Evolutionary conservation across 2,329 filamentous ascomycete genomes (phyloP).

Genomic region (Xylaria sp.): DNA sequence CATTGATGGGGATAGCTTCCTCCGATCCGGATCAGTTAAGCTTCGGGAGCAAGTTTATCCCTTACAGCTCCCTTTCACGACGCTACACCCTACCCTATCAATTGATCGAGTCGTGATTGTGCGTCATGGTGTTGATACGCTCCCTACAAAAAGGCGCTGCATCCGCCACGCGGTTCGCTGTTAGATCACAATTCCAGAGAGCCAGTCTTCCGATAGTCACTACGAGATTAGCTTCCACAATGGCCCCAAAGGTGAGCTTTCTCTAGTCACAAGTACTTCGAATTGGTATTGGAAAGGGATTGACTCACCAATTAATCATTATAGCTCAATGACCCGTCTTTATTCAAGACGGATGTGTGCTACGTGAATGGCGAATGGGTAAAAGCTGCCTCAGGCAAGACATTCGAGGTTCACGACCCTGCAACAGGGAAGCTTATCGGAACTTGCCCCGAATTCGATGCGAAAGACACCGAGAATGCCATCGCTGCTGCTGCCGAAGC

Average conservation of each 20-base stretch:
- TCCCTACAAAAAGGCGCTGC: conserved; percentile 42
- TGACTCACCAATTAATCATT: conserved; percentile 15
- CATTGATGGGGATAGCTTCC: conserved; percentile 6
- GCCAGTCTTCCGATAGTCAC: conserved; percentile 45
- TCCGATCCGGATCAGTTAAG: background rate
- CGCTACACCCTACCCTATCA: conserved; percentile 1
- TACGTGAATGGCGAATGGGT: conserved; percentile 97
- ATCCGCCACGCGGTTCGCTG: conserved; percentile 40
- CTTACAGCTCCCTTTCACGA: background rate
- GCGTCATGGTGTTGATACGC: conserved; percentile 46
- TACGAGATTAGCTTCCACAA: conserved; percentile 47
- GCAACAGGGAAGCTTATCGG: conserved; percentile 84
- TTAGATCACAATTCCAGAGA: conserved; percentile 48
- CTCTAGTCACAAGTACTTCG: background rate
- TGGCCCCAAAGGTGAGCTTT: conserved; percentile 44
- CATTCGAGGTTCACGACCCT: conserved; percentile 89
- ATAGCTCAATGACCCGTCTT: conserved; percentile 79
- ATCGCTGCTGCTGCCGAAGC: conserved; percentile 85
- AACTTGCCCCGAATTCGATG: conserved; percentile 84
- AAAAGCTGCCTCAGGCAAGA: conserved; percentile 84
- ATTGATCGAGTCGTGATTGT: background rate
- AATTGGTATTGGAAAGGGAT: background rate
- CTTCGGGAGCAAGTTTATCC: background rate
- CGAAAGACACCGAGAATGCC: conserved; percentile 79
- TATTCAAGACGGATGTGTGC: conserved; percentile 83